Base-by-base conservation (phyloP, 1,284 basidiomycete species). In the Ceratobasidium sp. region DNA sequence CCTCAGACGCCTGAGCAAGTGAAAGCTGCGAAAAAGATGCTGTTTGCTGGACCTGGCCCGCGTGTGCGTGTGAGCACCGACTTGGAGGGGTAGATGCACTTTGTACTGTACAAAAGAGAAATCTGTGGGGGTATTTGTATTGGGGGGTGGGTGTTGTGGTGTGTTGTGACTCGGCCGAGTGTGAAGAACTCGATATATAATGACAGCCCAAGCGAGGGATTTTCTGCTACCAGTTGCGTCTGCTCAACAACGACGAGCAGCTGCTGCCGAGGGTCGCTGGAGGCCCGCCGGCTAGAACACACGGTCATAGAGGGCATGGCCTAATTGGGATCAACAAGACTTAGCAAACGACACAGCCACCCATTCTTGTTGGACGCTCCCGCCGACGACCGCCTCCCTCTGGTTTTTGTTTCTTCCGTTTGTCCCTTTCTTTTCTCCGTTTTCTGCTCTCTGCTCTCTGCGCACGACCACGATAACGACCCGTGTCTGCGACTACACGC, bases 1-100 rank as follows among this genome's bases (percentile, higher is more conserved):
- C 81, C 48, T 3, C 50, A 45, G 52, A 59, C 60, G 28, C 32
- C 52, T 1, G 64, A 71, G 28, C 57, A 71, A 43, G 69, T 53
- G n/a, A 53, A 59, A 30, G 69, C 41, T 32, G 69, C 69, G 28
- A 71, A 71, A n/a, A 52, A 26, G 36, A 26, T 16, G 41, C 9
- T 62, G 61, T 53, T 72, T 60, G 34, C 52, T 28, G 62, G 39
- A 48, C 43, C 52, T 39, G 58, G 72, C 16, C 34, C 57, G 46
- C 32, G 48, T 16, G 46, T 58, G 12, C 65, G 30, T 26, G 48
- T 65, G 52, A 55, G 55, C 52, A 73, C 62, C 28, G 57, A 65
- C 53, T 34, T 65, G 48, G 36, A 64, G 39, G 60, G 46, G 28
- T 58, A 45, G 36, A 6, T 39, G 36, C 14, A 14, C 14, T 6